Percentiles rank a stretch among this genome's conserved stretches.
phyloP scores from a whole-genome alignment of 495 filamentous ascomycete genomes.

The Penicillium pulvis region DNA sequence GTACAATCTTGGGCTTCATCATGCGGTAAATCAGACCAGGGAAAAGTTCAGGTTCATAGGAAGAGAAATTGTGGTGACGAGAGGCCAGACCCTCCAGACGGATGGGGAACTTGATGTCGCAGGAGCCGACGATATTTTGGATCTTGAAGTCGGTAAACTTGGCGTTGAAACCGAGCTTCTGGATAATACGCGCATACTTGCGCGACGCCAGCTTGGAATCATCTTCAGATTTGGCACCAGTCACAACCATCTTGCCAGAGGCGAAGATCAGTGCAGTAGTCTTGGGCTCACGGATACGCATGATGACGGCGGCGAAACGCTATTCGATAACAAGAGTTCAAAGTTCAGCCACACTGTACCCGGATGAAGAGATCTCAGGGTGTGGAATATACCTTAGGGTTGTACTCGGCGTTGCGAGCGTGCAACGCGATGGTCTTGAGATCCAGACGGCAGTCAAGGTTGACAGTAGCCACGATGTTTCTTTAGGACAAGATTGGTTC shows the following conservation, averaged over 20 bases:
- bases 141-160: conserved; percentile 99
- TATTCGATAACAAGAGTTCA: conserved; percentile 45
- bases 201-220: conserved; percentile 95
- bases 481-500: conserved; percentile 69
- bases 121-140: conserved; percentile 98
- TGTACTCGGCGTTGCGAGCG: conserved; percentile 98
- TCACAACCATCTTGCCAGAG: conserved; percentile 99
- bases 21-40: conserved; percentile 99
- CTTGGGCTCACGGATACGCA: conserved; percentile 99
- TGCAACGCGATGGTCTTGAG: conserved; percentile 99
- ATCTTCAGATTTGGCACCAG: conserved; percentile 97
- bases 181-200: conserved; percentile 99
- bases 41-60: conserved; percentile 98
- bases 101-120: conserved; percentile 99
- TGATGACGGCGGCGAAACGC: conserved; percentile 99
- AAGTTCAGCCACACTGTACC: conserved; percentile 52
- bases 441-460: conserved; percentile 96
- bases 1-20: conserved; percentile 99
- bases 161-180: conserved; percentile 99
- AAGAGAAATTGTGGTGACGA: conserved; percentile 98
- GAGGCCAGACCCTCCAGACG: conserved; percentile 92
- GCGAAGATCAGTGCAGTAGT: conserved; percentile 98
- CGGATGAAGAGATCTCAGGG: conserved; percentile 43
- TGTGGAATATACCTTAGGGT: conserved; percentile 77
- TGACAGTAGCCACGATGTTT: conserved; percentile 99